phyloP scores from a whole-genome alignment of 1,284 basidiomycete species.

The Cryptococcus sp. region DNA sequence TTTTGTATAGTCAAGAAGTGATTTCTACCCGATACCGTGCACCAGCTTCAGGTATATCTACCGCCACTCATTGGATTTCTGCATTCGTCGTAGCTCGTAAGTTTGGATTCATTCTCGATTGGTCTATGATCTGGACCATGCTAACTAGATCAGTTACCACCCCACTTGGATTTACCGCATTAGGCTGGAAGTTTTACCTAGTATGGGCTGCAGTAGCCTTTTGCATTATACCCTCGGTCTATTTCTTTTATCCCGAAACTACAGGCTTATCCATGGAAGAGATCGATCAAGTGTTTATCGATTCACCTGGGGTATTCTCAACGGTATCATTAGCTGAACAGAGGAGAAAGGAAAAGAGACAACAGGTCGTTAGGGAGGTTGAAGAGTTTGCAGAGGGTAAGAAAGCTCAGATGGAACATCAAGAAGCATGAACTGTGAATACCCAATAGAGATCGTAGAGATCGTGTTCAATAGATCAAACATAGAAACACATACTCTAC shows the following conservation, averaged over 20 bases:
- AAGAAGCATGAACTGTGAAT: no score
- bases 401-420: no score
- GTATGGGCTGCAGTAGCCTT: constrained; percentile 16
- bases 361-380: no score
- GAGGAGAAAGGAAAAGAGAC: constrained; percentile 8
- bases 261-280: constrained; percentile 29
- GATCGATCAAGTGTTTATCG: constrained; percentile 24
- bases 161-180: constrained; percentile 19
- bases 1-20: constrained; percentile 29
- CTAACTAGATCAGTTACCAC: constrained; percentile 16
- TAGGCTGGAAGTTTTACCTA: constrained; percentile 26
- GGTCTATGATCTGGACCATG: not conserved
- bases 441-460: no score
- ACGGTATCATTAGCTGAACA: constrained; percentile 10
- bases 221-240: constrained; percentile 23
- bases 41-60: constrained; percentile 27
- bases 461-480: no score
- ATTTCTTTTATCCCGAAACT: constrained; percentile 33
- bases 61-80: constrained; percentile 25
- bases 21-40: constrained; percentile 28
- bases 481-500: no score
- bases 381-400: no score
- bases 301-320: constrained; percentile 11
- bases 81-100: constrained; percentile 20
- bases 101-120: not conserved